These are phyloP conservation scores for Cyberlindnera maclurae DNA, from an alignment of 805 yeast genomes.

Conservation along the genomic window DNA sequence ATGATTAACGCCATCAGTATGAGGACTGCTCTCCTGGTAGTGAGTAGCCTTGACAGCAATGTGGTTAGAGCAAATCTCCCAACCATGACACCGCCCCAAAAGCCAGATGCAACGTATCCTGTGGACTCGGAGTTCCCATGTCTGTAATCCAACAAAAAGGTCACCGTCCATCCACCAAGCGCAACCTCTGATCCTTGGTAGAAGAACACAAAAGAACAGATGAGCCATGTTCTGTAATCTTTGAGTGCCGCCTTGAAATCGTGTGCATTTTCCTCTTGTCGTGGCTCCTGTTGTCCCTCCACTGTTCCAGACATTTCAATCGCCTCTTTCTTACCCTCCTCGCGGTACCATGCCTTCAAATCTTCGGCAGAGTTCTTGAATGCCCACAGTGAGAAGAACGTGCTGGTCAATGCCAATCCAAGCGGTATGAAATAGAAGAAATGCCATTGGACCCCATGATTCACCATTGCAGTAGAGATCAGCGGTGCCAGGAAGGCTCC, in stretches of 20 bases:
- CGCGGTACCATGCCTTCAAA: conserved; percentile 14
- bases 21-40: conserved; percentile 38
- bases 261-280: conserved; percentile 5
- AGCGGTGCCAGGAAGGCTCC: conserved; percentile 61
- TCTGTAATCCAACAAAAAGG: conserved; percentile 47
- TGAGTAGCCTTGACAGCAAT: conserved; percentile 30
- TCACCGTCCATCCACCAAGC: conserved; percentile 59
- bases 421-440: conserved; percentile 46
- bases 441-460: conserved; percentile 48
- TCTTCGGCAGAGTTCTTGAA: conserved; percentile 43
- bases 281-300: background rate
- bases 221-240: conserved; percentile 40
- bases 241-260: conserved; percentile 30
- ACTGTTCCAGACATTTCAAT: background rate
- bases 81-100: conserved; percentile 57
- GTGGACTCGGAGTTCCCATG: conserved; percentile 33
- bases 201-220: conserved; percentile 46
- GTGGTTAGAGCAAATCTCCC: conserved; percentile 48
- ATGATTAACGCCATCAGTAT: conserved; percentile 30
- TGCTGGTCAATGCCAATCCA: conserved; percentile 31
- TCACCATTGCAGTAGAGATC: conserved; percentile 47
- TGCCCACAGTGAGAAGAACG: conserved; percentile 30
- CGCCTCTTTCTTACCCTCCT: conserved; percentile 2
- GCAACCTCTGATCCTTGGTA: conserved; percentile 62
- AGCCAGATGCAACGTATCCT: conserved; percentile 58